A percentile compares a stretch with the other conserved stretches of the same genome.
Evolutionary conservation across 2,329 filamentous ascomycete genomes (phyloP).

Genomic region (Xylaria sp.): DNA sequence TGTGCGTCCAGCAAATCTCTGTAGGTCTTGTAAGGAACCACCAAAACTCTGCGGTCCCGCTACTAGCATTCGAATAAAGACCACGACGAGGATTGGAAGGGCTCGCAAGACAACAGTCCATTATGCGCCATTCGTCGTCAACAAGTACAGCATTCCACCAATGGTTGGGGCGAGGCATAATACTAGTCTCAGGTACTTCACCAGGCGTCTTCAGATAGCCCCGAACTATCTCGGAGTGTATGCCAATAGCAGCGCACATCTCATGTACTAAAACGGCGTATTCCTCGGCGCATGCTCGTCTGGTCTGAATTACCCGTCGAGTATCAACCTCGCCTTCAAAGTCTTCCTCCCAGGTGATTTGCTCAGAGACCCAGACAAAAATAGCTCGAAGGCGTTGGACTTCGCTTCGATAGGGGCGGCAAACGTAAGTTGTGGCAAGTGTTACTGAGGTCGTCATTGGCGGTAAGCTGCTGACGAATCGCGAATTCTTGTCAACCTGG

Average conservation of each 20-base stretch:
- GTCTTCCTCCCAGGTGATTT: constrained; percentile 94
- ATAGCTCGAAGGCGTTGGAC: constrained; percentile 93
- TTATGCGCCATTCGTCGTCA: constrained; percentile 94
- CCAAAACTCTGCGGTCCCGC: constrained; percentile 81
- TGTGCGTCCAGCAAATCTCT: constrained; percentile 95
- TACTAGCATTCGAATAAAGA: constrained; percentile 78
- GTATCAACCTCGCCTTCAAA: constrained; percentile 88
- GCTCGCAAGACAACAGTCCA: constrained; percentile 92
- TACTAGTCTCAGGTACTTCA: constrained; percentile 81
- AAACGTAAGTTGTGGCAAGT: constrained; percentile 90
- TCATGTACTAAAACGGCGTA: constrained; percentile 89
- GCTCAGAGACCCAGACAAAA: constrained; percentile 97
- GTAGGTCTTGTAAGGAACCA: constrained; percentile 92
- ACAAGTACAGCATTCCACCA: constrained; percentile 97
- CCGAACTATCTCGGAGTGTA: constrained; percentile 86
- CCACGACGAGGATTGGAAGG: constrained; percentile 86
- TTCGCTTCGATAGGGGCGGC: constrained; percentile 92
- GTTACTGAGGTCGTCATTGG: constrained; percentile 83
- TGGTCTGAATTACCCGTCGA: constrained; percentile 83
- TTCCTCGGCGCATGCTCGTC: constrained; percentile 87
- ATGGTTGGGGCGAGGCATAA: constrained; percentile 89
- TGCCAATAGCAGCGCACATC: constrained; percentile 91
- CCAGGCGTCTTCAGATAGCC: constrained; percentile 93
- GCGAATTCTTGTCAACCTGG: constrained; percentile 94
- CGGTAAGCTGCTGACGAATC: constrained; percentile 87